phyloP scores from a whole-genome alignment of 305 asterid species.

The Fraxinus latifolia region DNA sequence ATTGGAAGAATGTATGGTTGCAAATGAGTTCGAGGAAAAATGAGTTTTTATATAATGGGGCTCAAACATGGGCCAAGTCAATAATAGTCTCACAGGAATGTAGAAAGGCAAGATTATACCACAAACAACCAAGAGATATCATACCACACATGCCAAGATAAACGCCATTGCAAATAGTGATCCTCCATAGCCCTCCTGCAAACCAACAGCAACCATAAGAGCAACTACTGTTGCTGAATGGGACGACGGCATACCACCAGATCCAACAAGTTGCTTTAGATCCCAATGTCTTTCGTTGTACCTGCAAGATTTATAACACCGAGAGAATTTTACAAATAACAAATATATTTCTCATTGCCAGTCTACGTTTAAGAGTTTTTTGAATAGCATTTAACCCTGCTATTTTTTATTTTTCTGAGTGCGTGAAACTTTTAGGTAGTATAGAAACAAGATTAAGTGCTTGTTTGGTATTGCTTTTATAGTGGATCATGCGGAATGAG shows the following conservation, averaged over 20 bases:
- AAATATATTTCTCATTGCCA: constrained; percentile 2
- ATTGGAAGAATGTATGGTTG: no score
- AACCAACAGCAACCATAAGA: constrained; percentile 73
- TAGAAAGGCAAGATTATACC: background rate
- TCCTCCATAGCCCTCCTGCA: constrained; percentile 82
- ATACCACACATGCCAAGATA: constrained; percentile 85
- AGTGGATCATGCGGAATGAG: background rate
- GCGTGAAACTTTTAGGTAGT: background rate
- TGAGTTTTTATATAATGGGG: no score
- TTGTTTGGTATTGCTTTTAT: background rate
- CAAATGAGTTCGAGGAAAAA: no score
- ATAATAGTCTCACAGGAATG: background rate
- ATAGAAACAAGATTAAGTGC: background rate
- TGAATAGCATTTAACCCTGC: background rate
- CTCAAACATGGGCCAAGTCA: background rate
- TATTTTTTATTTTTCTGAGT: background rate
- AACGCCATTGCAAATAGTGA: constrained; percentile 62
- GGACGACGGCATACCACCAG: constrained; percentile 99
- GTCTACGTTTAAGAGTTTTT: background rate
- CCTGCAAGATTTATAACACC: constrained; percentile 59
- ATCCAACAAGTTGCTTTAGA: constrained; percentile 65
- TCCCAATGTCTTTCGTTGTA: constrained; percentile 84
- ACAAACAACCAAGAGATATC: constrained; percentile 21
- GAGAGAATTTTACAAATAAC: constrained; percentile 27
- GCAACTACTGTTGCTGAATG: constrained; percentile 95